Evolutionary conservation across 2,329 filamentous ascomycete species (phyloP), one percentile per base, ranked within the genome.

Genomic region (Trichoderma afroharzianum): DNA sequence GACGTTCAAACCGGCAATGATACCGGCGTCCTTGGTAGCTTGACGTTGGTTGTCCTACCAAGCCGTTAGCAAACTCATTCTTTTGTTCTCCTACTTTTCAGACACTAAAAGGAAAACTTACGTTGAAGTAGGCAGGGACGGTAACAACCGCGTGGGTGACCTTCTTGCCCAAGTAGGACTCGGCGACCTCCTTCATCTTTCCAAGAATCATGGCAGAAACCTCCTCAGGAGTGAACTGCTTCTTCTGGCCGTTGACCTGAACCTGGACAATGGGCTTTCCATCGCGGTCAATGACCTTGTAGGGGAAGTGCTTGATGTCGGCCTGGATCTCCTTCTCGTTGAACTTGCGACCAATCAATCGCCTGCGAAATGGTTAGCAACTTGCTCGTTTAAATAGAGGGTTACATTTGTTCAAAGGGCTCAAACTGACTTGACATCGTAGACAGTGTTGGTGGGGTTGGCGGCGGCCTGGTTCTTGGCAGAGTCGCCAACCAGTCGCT

Each of bases 291-390:
- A 94, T 81, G 73, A 99, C 93, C 86, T 93, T 94, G 92, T 95
- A 99, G 80, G 96, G 95, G 89, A 97, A 98, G 88, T 98, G 93
- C 93, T 99, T 98, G 81, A 96, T 89, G 81, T 99, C 96, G 81
- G 87, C 88, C 86, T 98, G 95, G 76, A 98, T 91, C 75, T 97
- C 93, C 86, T 92, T 93, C 82, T 96, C 93, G 64, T 85, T 84
- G 83, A 87, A 95, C 85, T 95, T 96, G 83, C 92, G 92, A 79
- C 93, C 93, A 80, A 96, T 95, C 79, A 96, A 84, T 81, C 93
- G 93, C 86, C 92, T 94, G 75, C 8, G 14, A 1, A 69, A 50
- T 28, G 9, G n/a, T 69, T 69, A 69, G 66, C 57, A 8, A 53
- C 12, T n/a, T 28, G 9, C 5, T 28, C 28, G 11, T 28, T 11